Base-by-base conservation (phyloP, 495 filamentous ascomycete genomes). In the Neurospora sp. region DNA sequence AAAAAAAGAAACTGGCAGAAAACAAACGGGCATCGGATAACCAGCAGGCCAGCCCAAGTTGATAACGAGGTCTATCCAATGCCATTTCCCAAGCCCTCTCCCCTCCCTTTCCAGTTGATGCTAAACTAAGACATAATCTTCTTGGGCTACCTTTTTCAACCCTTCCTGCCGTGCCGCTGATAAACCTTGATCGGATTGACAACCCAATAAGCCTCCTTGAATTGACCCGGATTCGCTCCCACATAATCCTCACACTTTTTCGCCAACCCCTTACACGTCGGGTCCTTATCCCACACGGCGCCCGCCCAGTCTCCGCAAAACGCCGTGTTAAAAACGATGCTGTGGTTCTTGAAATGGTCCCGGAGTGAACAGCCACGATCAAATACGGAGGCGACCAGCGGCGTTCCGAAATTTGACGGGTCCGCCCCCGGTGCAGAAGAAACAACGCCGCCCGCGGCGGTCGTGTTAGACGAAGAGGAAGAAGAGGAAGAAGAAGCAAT, bases 231-330 rank as follows among this genome's bases (percentile, higher is more conserved):
- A n/a, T n/a, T n/a, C n/a, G n/a, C n/a, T n/a, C n/a, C n/a, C n/a
- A n/a, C n/a, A n/a, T n/a, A n/a, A n/a, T n/a, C n/a, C n/a, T n/a
- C n/a, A n/a, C n/a, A n/a, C n/a, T n/a, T n/a, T n/a, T n/a, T n/a
- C n/a, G n/a, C n/a, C 72, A 81, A 79, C 65, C 78, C 70, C 31
- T 75, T 72, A 76, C 87, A 88, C 53, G 78, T 77, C 12, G 73
- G 35, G 72, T 84, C 81, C 12, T 38, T 16, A 14, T 40, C 70
- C 83, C 86, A 90, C 37, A 88, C 87, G 68, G 86, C 83, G 41
- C 93, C 94, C 20, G 94, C 94, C 92, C 93, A 97, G 74, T 93
- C 89, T 44, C 95, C 95, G 80, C 95, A 98, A 82, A 97, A 94
- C 1, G 90, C 91, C 0, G 89, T 92, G 81, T 98, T 88, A 78